Conservation (phyloP, 306 rosid species). For the Leucaena leucocephala region DNA sequence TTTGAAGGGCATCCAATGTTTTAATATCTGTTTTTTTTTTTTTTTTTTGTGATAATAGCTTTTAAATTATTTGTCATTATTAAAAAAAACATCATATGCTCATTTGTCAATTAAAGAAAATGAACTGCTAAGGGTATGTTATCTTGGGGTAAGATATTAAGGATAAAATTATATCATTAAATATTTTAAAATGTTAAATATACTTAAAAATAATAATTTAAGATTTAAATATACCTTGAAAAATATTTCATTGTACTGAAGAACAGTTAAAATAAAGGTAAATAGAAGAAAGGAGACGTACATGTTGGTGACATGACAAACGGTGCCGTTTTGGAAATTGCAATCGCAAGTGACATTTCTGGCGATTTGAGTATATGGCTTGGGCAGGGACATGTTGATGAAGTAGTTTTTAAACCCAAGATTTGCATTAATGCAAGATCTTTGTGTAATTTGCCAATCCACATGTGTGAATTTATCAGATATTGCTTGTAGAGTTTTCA, state of each 20-base stretch:
- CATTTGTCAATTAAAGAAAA: no score
- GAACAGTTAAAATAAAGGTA: background rate
- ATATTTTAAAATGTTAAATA: background rate
- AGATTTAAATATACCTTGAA: no score
- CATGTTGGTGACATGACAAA: constrained; percentile 66
- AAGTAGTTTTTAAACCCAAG: background rate
- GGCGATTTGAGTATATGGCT: background rate
- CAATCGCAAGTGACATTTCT: constrained; percentile 63
- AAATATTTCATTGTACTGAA: background rate
- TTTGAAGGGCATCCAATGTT: no score
- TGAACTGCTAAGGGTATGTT: no score
- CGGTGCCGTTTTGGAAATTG: constrained; percentile 25
- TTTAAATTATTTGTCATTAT: no score
- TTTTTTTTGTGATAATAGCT: no score
- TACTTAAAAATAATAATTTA: background rate
- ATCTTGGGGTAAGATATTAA: no score
- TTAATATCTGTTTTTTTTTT: no score
- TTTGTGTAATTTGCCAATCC: constrained; percentile 50
- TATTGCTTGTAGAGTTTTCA: constrained; percentile 53
- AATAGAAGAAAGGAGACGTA: background rate
- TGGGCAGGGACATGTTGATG: background rate
- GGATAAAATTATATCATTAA: no score
- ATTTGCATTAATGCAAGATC: constrained; percentile 40
- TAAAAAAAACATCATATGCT: no score
- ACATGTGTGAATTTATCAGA: constrained; percentile 45